These are phyloP conservation scores for Pleurostoma richardsiae DNA, from an alignment of 2,329 filamentous ascomycete genomes.

Conservation along the genomic window DNA sequence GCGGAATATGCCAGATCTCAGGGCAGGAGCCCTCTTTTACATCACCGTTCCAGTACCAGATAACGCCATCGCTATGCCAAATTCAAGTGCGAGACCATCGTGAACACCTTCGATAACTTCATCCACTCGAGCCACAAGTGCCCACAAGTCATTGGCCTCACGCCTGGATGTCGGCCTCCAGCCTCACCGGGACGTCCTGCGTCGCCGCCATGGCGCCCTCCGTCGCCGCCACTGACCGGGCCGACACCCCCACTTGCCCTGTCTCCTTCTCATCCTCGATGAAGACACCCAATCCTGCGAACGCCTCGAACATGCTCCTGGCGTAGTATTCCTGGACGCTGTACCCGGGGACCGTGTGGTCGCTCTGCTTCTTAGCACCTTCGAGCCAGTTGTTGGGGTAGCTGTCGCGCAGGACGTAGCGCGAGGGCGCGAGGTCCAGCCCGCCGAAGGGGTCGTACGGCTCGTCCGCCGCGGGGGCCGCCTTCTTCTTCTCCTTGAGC, in stretches of 20 bases:
- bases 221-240: slow-evolving; percentile 25
- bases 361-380: slow-evolving; percentile 57
- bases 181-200: neutral
- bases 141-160: too few relatives aligned
- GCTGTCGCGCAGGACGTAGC: slow-evolving; percentile 62
- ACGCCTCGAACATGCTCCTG: slow-evolving; percentile 80
- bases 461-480: slow-evolving; percentile 15
- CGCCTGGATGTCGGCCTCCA: neutral
- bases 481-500: slow-evolving; percentile 58
- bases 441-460: slow-evolving; percentile 89
- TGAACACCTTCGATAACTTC: too few relatives aligned
- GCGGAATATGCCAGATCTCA: too few relatives aligned
- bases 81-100: too few relatives aligned
- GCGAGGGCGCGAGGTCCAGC: slow-evolving; percentile 59
- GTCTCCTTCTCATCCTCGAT: slow-evolving; percentile 68
- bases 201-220: slow-evolving; percentile 22
- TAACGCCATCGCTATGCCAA: too few relatives aligned
- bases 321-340: slow-evolving; percentile 76
- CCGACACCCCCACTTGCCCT: slow-evolving; percentile 23
- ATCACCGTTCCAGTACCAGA: too few relatives aligned
- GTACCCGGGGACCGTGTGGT: slow-evolving; percentile 76
- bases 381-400: slow-evolving; percentile 77
- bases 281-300: slow-evolving; percentile 83
- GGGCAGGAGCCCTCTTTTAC: too few relatives aligned
- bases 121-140: too few relatives aligned